Conservation (phyloP, 345 rosid genomes). For the Populus simonii region DNA sequence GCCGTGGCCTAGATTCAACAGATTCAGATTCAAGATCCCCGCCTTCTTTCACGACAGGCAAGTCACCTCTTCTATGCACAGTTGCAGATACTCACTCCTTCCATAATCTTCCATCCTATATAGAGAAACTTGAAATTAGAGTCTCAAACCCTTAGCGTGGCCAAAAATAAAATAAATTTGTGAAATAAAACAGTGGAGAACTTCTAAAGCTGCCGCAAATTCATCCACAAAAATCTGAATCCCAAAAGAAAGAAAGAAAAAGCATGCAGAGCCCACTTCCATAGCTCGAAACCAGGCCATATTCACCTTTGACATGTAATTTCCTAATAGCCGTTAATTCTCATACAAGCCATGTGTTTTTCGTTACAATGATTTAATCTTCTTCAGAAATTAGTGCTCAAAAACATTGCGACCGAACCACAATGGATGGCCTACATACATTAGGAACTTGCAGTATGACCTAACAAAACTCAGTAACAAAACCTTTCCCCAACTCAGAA, state of each 20-base stretch:
- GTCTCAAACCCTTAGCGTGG: not conserved
- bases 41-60: conserved; percentile 61
- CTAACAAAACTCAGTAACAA: not conserved
- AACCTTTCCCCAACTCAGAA: not conserved
- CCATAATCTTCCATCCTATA: conserved; percentile 92
- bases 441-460: not conserved
- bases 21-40: conserved; percentile 46
- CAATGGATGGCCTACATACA: not conserved
- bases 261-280: not conserved
- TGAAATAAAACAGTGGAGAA: not conserved
- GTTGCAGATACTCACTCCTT: conserved; percentile 77
- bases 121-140: conserved; percentile 2
- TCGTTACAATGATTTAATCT: not conserved
- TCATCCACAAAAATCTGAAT: not conserved
- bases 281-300: not conserved
- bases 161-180: not conserved
- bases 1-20: conserved; percentile 35
- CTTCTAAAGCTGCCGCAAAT: not conserved
- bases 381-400: not conserved
- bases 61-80: conserved; percentile 55
- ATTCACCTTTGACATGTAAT: too few species aligned
- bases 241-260: not conserved
- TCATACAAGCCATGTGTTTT: not conserved
- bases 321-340: not conserved
- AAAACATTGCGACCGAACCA: not conserved